Base-by-base conservation (phyloP, 495 filamentous ascomycete species). In the Xylaria sp. region DNA sequence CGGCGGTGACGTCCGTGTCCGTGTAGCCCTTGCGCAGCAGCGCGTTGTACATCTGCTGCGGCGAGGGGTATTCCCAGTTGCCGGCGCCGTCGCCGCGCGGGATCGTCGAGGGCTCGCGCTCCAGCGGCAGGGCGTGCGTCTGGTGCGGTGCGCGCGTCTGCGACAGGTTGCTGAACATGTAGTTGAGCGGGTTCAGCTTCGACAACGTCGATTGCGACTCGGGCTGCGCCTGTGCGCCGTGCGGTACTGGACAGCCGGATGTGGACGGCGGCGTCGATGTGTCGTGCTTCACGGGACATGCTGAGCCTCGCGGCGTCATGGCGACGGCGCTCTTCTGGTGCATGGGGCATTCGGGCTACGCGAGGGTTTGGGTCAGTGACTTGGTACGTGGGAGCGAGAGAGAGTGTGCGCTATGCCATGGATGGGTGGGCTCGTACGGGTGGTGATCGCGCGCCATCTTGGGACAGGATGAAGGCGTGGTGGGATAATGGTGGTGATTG, bases 41-140 rank as follows among this genome's bases (percentile, higher is more conserved):
- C 0, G 97, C 96, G 77, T 98, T 99, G 83, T 98, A 98, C 96
- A 98, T 98, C 80, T 98, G 96, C 82, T 98, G 97, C 12, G 97
- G 95, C 0, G 94, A 97, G 0, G 96, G 97, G 77, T 98, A 98
- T 80, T 98, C 97, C 96, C 96, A 98, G 76, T 93, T 96, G 15
- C 90, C 89, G 21, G 88, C 83, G 48, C 85, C 87, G 74, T 90
- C 88, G 72, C 93, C 94, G 67, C 91, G 89, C 26, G 97, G 96
- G 71, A 99, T 99, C 2, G 94, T 91, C 21, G 92, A 95, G 12
- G 85, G 79, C 77, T 97, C 93, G 57, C 96, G 92, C 3, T 90
- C 87, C 17, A 93, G 90, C 0, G 93, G 91, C 0, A 98, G 89
- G 43, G 85, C 81, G 14, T 91, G 79, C 14, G 88, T 90, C 78